Evolutionary conservation across 1,139 yeast species (phyloP).

Genomic region (Scheffersomyces segobiensis): DNA sequence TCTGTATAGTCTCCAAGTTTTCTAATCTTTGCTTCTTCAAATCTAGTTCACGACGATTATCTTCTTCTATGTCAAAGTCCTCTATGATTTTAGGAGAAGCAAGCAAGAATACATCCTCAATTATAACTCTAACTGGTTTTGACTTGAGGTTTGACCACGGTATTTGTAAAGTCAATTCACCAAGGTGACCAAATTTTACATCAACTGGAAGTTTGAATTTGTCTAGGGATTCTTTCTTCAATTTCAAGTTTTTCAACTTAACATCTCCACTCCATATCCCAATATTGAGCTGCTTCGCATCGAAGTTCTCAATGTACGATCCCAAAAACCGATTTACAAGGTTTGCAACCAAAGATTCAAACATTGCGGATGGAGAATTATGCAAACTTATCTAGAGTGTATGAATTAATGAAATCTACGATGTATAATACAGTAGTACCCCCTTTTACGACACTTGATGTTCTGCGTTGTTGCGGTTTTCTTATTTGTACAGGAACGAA

Average conservation of each 20-base stretch:
- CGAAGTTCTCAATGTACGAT: slow-evolving; percentile 88
- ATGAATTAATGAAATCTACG: no score
- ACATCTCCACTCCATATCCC: slow-evolving; percentile 99
- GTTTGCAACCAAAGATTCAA: slow-evolving; percentile 59
- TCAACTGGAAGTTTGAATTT: slow-evolving; percentile 81
- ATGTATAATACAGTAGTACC: no score
- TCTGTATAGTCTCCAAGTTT: slow-evolving; percentile 61
- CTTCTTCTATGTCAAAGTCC: slow-evolving; percentile 65
- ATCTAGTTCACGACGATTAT: slow-evolving; percentile 59
- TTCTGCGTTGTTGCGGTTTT: no score
- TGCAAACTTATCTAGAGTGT: no score
- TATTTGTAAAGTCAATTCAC: slow-evolving; percentile 84
- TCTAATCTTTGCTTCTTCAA: slow-evolving; percentile 69
- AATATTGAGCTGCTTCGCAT: slow-evolving; percentile 88
- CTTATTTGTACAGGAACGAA: no score
- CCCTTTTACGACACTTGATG: no score
- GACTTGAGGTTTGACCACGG: slow-evolving; percentile 96
- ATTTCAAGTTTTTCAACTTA: slow-evolving; percentile 69
- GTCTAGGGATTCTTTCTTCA: slow-evolving; percentile 84
- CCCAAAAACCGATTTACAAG: slow-evolving; percentile 57
- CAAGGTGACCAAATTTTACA: slow-evolving; percentile 89
- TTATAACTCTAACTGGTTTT: slow-evolving; percentile 87
- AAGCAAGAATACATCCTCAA: slow-evolving; percentile 82
- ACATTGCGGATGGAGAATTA: slow-evolving; percentile 29
- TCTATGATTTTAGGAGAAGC: slow-evolving; percentile 68